phyloP scores from a whole-genome alignment of 1,284 basidiomycete species.

The Apiotrichum porosum region DNA sequence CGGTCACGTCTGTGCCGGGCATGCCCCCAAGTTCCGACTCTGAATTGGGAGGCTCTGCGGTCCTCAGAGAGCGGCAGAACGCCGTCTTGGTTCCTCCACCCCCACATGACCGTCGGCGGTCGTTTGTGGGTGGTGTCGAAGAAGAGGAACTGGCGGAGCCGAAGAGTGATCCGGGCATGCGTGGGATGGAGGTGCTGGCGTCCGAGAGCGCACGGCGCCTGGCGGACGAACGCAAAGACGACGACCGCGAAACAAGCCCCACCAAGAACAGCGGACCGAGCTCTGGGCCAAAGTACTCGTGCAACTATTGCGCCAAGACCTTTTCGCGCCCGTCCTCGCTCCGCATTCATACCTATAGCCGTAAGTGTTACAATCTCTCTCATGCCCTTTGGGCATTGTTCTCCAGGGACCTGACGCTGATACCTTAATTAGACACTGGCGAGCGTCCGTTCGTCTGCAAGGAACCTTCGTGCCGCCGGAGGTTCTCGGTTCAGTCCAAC shows the following conservation, averaged over 20 bases:
- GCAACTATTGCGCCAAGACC: constrained; percentile 41
- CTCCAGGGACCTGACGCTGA: no score
- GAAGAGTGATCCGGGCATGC: constrained; percentile 28
- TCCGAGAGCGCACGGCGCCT: constrained; percentile 30
- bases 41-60: not conserved
- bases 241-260: constrained; percentile 9
- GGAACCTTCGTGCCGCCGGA: constrained; percentile 37
- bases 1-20: constrained; percentile 1
- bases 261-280: constrained; percentile 10
- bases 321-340: constrained; percentile 43
- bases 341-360: constrained; percentile 44
- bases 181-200: constrained; percentile 44
- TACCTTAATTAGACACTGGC: constrained; percentile 39
- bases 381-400: no score
- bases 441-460: constrained; percentile 43
- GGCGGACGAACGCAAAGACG: constrained; percentile 29
- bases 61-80: no score
- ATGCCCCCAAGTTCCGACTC: no score
- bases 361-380: no score
- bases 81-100: no score
- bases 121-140: constrained; percentile 3
- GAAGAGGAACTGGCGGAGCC: constrained; percentile 18
- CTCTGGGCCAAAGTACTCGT: constrained; percentile 41
- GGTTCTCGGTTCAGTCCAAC: constrained; percentile 48
- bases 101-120: not conserved